phyloP scores from a whole-genome alignment of 257 asterid genomes.

The Nicotiana knightiana region DNA sequence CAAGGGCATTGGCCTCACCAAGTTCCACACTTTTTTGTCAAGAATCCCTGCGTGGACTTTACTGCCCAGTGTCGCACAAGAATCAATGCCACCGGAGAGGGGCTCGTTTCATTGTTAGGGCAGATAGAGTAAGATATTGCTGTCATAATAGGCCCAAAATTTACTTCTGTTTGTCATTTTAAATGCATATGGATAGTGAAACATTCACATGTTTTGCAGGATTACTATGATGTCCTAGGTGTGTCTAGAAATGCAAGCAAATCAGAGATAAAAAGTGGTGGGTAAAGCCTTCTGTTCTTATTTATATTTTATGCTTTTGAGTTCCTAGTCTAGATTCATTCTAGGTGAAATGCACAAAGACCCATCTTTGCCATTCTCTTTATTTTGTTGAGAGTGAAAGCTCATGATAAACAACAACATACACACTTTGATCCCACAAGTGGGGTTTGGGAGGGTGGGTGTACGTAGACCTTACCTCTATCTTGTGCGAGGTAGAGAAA shows the following conservation, averaged over 20 bases:
- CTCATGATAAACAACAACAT: not conserved
- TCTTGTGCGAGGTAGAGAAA: too few relatives aligned
- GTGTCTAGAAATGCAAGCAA: slow-evolving; percentile 81
- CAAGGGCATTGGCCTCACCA: slow-evolving; percentile 50
- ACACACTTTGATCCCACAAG: too few relatives aligned
- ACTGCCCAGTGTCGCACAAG: slow-evolving; percentile 34
- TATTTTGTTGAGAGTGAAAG: not conserved
- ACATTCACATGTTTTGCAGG: slow-evolving; percentile 34
- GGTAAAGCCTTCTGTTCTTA: slow-evolving; percentile 19
- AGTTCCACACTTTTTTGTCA: slow-evolving; percentile 52
- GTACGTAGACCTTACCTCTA: too few relatives aligned
- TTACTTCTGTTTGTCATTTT: not conserved
- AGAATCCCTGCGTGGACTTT: slow-evolving; percentile 52
- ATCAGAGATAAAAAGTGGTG: slow-evolving; percentile 89
- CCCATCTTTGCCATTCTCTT: not conserved
- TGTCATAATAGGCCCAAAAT: not conserved
- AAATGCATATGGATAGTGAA: not conserved
- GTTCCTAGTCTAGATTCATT: not conserved
- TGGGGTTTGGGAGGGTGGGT: too few relatives aligned
- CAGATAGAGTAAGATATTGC: slow-evolving; percentile 53
- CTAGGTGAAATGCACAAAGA: not conserved
- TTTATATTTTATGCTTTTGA: not conserved
- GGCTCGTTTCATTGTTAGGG: slow-evolving; percentile 66
- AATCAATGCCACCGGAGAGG: slow-evolving; percentile 47
- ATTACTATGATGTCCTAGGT: slow-evolving; percentile 86